Base-by-base conservation (phyloP, 2,329 filamentous ascomycete species). In the Ophidiomyces ophidiicola region DNA sequence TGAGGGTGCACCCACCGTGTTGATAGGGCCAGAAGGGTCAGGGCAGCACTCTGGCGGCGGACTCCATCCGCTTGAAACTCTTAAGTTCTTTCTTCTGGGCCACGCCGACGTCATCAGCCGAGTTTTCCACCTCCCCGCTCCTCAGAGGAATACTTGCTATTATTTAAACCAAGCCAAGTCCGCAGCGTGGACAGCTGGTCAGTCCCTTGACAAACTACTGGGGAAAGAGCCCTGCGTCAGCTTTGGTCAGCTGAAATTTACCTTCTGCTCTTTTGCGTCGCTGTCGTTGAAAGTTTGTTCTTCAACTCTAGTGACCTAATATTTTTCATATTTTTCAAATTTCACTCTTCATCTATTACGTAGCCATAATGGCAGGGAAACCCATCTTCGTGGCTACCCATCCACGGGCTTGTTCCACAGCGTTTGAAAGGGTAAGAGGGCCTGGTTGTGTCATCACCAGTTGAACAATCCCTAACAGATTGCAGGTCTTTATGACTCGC, bases 371-470 rank as follows among this genome's bases (percentile, higher is more conserved):
- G 81, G 77, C 80, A 50, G 71, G 66, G 59, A 90, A 78, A 57
- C 81, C 83, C 26, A 83, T 96, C 60, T 96, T 96, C 60, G 78
- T 90, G 54, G 85, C 80, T 42, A 96, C 90, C 53, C 88, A 96
- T 63, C 90, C 90, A 24, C 74, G 90, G 62, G 85, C 88, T 48
- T 94, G 87, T 68, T 94, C 87, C 42, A 96, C 90, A 34, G 90
- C 90, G 20, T 98, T 96, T 66, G 90, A 98, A 69, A 73, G 88
- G 62, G 88, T 92, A 70, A 56, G 71, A 64, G 18, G 4, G 6
- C 17, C 11, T 11, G 17, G 5, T 8, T 28, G 25, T 39, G 23
- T 25, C 32, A 29, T 36, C 17, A 2, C 11, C 25, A 26, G 7
- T 19, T 26, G 36, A 34, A 45, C 41, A 44, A 48, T 20, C 7